Percentiles rank a stretch among this genome's conserved stretches.
Conservation (phyloP, 1,139 yeast species). For the Nakaseomyces bracarensis region DNA sequence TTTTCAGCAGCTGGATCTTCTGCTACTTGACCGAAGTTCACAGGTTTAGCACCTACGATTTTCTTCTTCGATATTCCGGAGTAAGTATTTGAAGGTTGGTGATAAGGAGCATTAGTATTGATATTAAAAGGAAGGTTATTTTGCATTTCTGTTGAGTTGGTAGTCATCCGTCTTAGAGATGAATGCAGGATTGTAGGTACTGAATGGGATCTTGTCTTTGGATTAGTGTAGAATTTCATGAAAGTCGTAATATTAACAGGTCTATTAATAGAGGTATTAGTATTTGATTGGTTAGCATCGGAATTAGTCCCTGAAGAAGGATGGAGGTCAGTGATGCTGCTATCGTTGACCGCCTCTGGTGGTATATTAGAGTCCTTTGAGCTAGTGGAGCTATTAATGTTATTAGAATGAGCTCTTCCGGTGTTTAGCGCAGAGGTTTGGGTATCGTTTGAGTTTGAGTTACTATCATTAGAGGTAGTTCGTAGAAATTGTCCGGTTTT, state of each 20-base stretch:
- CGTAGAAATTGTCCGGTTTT: slow-evolving; percentile 28
- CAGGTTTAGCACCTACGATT: neutral
- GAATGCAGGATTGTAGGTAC: slow-evolving; percentile 32
- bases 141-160: neutral
- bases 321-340: neutral
- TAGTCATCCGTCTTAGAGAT: slow-evolving; percentile 24
- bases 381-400: neutral
- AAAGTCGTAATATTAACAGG: neutral
- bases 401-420: neutral
- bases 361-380: slow-evolving; percentile 6
- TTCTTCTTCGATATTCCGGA: neutral
- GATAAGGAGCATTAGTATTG: slow-evolving; percentile 8
- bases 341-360: slow-evolving; percentile 4
- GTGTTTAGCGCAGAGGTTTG: slow-evolving; percentile 9
- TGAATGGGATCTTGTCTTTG: slow-evolving; percentile 25
- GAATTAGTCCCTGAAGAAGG: no score
- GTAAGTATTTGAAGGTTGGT: slow-evolving; percentile 1
- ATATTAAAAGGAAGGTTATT: neutral
- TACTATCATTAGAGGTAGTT: neutral
- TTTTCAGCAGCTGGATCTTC: neutral
- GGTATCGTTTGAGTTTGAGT: neutral
- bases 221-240: slow-evolving; percentile 2
- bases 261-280: neutral
- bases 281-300: neutral
- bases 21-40: neutral